Percentiles rank a stretch among this genome's conserved stretches.
These are phyloP conservation scores for Falciphora oryzae DNA, from an alignment of 2,329 filamentous ascomycete species.

Conservation along the genomic window DNA sequence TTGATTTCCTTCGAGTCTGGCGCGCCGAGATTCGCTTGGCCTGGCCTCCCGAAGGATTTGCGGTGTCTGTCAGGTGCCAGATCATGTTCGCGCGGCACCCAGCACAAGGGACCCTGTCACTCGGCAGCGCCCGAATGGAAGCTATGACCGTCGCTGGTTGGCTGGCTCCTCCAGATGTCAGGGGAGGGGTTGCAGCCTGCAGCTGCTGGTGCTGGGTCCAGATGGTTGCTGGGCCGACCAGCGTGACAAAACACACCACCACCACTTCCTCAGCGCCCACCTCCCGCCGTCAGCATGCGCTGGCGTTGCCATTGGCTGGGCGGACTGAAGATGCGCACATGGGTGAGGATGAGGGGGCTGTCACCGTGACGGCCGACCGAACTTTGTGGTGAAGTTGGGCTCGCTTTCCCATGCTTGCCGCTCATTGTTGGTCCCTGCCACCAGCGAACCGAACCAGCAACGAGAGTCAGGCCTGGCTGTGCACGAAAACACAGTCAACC, in stretches of 20 bases:
- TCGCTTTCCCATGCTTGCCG: too few species aligned
- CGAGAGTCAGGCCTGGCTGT: not conserved
- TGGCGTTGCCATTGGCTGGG: not conserved
- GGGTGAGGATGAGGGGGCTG: not conserved
- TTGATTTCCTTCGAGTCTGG: not conserved
- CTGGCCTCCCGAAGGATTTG: not conserved
- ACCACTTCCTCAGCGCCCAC: not conserved
- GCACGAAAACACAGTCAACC: not conserved
- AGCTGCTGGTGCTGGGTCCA: not conserved
- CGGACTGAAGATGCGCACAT: not conserved
- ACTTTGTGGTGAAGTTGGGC: not conserved
- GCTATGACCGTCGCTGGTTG: not conserved
- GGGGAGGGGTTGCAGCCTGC: not conserved
- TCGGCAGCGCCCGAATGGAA: not conserved
- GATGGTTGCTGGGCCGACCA: not conserved
- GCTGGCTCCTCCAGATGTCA: not conserved
- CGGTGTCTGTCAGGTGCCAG: not conserved
- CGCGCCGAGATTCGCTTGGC: not conserved
- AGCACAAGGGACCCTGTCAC: too few species aligned
- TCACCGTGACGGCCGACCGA: not conserved
- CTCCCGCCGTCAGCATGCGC: not conserved
- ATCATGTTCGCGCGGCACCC: too few species aligned
- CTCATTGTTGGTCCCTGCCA: not conserved
- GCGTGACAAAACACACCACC: not conserved
- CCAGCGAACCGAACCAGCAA: too few species aligned